Base-by-base conservation (phyloP, 257 asterid species). In the Solanum rostratum region DNA sequence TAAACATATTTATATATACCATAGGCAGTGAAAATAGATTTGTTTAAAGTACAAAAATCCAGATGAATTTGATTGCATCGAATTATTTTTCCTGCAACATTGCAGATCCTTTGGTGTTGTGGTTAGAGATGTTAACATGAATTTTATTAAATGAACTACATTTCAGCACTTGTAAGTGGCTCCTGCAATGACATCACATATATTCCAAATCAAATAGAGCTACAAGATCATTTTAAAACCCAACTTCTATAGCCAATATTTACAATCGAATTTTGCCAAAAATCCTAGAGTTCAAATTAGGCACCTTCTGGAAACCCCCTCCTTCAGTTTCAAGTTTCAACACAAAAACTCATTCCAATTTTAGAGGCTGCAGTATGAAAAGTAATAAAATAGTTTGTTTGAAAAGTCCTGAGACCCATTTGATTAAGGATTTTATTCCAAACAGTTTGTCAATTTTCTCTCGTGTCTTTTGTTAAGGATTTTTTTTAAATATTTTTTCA, bases 371-470 rank as follows among this genome's bases (percentile, higher is more conserved):
- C 60, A 53, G 15, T 18, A 16, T 1, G n/a, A n/a, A 16, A 53
- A 53, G n/a, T 14, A 53, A 18, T 18, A 0, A 53, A 53, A 53
- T 6, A 5, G 60, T 53, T 53, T n/a, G n/a, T n/a, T n/a, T n/a
- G n/a, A n/a, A n/a, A n/a, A n/a, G n/a, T n/a, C n/a, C n/a, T n/a
- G n/a, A n/a, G n/a, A n/a, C n/a, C n/a, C n/a, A n/a, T n/a, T n/a
- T n/a, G n/a, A n/a, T n/a, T n/a, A n/a, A n/a, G n/a, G n/a, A n/a
- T n/a, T n/a, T n/a, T n/a, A n/a, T n/a, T n/a, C n/a, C n/a, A n/a
- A n/a, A n/a, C n/a, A n/a, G n/a, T n/a, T n/a, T 87, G 80, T 91
- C 97, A 89, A 92, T 87, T 87, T n/a, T 94, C 85, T 90, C 98
- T 86, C 91, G 92, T 97, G 90, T 91, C 88, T 85, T 90, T 74